Evolutionary conservation across 257 asterid genomes (phyloP).

Genomic region (Lavandula angustifolia): DNA sequence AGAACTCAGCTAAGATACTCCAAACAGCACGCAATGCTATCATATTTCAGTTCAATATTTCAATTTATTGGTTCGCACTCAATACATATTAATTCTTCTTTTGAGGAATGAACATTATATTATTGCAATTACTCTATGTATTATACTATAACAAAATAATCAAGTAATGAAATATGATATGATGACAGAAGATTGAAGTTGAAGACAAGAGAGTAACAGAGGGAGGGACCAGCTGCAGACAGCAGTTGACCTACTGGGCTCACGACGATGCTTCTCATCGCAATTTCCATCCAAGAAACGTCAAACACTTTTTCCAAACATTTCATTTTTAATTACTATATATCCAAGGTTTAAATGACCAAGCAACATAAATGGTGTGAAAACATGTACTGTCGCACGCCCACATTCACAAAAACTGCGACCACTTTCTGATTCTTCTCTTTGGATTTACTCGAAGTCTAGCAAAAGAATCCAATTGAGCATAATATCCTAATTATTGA

Average conservation of each 20-base stretch:
- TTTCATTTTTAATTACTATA: background rate
- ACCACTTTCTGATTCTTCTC: slow-evolving; percentile 1
- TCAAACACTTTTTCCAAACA: slow-evolving; percentile 9
- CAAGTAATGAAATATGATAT: background rate
- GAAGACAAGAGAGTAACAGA: background rate
- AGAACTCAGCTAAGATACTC: no score
- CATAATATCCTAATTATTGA: background rate
- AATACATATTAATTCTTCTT: no score
- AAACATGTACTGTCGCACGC: slow-evolving; percentile 31
- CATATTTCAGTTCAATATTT: no score
- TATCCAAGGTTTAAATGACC: slow-evolving; percentile 21
- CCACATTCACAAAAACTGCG: slow-evolving; percentile 24
- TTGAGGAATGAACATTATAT: no score
- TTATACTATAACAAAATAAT: no score
- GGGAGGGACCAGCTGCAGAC: slow-evolving; percentile 16
- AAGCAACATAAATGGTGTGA: slow-evolving; percentile 23
- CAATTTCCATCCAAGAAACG: slow-evolving; percentile 31
- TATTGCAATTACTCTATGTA: no score
- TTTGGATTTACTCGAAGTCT: slow-evolving; percentile 1
- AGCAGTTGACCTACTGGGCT: slow-evolving; percentile 31
- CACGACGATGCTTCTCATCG: slow-evolving; percentile 22
- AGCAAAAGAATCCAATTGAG: background rate
- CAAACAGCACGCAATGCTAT: no score
- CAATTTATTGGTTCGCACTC: no score
- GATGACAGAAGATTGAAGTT: background rate